Base-by-base conservation (phyloP, 2,329 filamentous ascomycete genomes). In the Elsinoe fawcettii region DNA sequence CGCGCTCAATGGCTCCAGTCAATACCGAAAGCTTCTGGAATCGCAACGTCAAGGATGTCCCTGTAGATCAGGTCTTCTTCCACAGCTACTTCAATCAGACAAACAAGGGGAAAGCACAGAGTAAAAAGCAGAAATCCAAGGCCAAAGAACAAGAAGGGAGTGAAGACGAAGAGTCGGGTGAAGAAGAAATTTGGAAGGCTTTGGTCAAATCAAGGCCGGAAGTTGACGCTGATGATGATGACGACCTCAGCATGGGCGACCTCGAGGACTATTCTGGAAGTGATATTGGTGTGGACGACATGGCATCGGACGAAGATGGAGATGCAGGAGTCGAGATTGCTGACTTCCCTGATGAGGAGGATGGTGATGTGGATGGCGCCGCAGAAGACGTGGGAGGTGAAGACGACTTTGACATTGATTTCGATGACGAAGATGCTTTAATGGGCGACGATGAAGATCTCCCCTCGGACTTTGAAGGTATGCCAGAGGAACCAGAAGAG, bases 41-140 rank as follows among this genome's bases (percentile, higher is more conserved):
- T 66, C 90, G 89, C 81, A 91, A 90, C 74, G 79, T 81, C n/a
- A 85, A 90, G 62, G 85, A 97, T 56, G 86, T 99, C 44, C 85
- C 87, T 2, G 89, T 85, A 0, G 91, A 99, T 63, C 93, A 99
- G 69, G 88, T 90, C 37, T 99, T 99, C 82, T 99, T 99, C 82
- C 93, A 99, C 72, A 85, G 90, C 63, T 99, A 99, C 81, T 99
- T 99, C 74, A 85, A 83, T 58, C 81, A 86, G 68, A 74, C 76
- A 9, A 79, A 77, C 62, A 73, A 77, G 63, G 78, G 79, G 64
- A 77, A 80, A 66, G 70, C 70, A 60, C 79, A 77, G 65, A 78
- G 79, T 64, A 81, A 80, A 73, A 79, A 81, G 69, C 73, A 75
- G 53, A 76, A 78, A 62, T 80, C 78, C 66, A 75, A 75, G 51